Evolutionary conservation across 23 red algal genomes (phyloP), one percentile per base, ranked within the genome.

Genomic region (Chondrus crispus): DNA sequence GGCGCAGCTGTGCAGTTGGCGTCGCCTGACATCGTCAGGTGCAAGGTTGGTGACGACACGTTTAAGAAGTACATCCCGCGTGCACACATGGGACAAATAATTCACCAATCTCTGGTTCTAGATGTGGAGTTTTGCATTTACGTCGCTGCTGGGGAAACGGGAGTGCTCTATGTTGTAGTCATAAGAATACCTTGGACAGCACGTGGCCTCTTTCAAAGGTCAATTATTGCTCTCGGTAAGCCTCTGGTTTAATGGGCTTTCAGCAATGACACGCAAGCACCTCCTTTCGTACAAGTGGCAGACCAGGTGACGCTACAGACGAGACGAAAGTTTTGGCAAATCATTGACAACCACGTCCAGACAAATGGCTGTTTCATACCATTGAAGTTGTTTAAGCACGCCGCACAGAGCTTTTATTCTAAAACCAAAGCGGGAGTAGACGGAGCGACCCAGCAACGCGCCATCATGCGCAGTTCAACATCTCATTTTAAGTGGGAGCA

Each of bases 401-500:
- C 77, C 39, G 28, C 77, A 12, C 77, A 82, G 46, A 57, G 46
- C 5, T 54, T 82, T 53, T 82, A 82, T 44, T 82, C 43, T 49
- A 82, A 82, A 60, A 82, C 77, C 30, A 82, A 60, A 52, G 82
- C 37, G 39, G 81, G 81, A 12, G 81, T 66, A 3, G 82, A 86
- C 51, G 62, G 82, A 18, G 38, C 82, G 19, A 86, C 82, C 1
- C 82, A 86, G 38, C 2, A 47, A 28, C 8, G 62, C 18, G 58
- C 62, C 38, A 72, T 86, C 19, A 10, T 86, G 1, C 16, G 82
- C 2, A n/a, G 4, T 2, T 70, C 82, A 48, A 72, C 42, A 26
- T 86, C 82, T 2, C 82, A 50, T 36, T 32, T 86, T 28, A 68
- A 86, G 26, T 86, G 62, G 82, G 37, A 86, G 62, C 82, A 71